These are phyloP conservation scores for Amanita polypyramis DNA, from an alignment of 768 basidiomycete species.

Conservation along the genomic window DNA sequence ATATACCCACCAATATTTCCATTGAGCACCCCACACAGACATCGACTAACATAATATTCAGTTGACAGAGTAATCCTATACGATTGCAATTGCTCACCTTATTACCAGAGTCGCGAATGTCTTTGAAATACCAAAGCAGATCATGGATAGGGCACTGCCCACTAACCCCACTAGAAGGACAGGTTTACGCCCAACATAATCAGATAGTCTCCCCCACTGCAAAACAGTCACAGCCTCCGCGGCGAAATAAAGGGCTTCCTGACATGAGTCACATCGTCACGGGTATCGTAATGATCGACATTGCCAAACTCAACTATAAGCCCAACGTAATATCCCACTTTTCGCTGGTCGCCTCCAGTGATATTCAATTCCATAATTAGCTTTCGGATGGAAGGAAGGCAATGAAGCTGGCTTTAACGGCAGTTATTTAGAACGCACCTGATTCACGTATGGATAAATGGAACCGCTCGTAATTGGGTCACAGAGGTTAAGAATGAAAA, in stretches of 20 bases:
- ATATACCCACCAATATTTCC: conserved; percentile 46
- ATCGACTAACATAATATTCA: conserved; percentile 34
- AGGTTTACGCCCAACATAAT: conserved; percentile 50
- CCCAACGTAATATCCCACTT: conserved; percentile 62
- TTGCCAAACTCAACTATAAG: conserved; percentile 31
- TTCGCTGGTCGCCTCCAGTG: conserved; percentile 50
- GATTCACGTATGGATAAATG: conserved; percentile 6
- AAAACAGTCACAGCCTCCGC: conserved; percentile 48
- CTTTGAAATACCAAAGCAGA: conserved; percentile 52
- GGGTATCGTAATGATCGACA: background rate
- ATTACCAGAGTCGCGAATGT: conserved; percentile 43
- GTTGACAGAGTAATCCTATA: background rate
- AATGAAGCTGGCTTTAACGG: background rate
- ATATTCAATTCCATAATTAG: conserved; percentile 51
- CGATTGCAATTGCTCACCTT: conserved; percentile 28
- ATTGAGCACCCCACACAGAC: conserved; percentile 58
- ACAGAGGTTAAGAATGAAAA: conserved; percentile 37
- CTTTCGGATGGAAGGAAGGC: conserved; percentile 18
- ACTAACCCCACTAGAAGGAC: conserved; percentile 45
- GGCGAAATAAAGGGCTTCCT: conserved; percentile 57
- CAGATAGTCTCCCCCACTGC: conserved; percentile 56
- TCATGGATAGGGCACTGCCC: conserved; percentile 40
- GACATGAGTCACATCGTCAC: too few relatives aligned
- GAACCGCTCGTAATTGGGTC: conserved; percentile 6
- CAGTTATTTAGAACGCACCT: background rate